These are phyloP conservation scores for Protea cynaroides DNA, from an alignment of 164 flowering plant species.

Conservation along the genomic window DNA sequence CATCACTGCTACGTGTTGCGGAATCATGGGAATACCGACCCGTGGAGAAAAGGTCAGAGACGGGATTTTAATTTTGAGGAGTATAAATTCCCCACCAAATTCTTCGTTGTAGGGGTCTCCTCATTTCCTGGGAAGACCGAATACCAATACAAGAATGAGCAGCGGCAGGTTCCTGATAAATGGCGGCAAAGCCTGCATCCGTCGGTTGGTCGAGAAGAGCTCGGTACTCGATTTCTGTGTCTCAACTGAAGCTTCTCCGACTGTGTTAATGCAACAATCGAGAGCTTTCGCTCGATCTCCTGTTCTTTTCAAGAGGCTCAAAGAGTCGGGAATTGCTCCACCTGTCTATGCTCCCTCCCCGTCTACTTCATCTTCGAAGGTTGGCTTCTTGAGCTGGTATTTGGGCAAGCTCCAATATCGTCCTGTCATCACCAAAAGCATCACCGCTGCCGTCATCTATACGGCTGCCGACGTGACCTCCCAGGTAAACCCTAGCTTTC, in stretches of 20 bases:
- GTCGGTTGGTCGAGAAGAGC: slow-evolving; percentile 3
- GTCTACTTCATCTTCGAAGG: slow-evolving; percentile 18
- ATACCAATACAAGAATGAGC: not conserved
- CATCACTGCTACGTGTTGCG: too few species aligned
- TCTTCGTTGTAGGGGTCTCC: too few species aligned
- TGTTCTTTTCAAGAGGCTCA: slow-evolving; percentile 16
- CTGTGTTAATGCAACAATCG: slow-evolving; percentile 6
- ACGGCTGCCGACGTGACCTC: slow-evolving; percentile 82
- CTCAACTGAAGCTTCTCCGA: not conserved
- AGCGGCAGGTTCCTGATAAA: slow-evolving; percentile 9
- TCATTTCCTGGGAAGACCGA: too few species aligned
- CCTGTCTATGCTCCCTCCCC: slow-evolving; percentile 12
- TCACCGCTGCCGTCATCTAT: slow-evolving; percentile 64
- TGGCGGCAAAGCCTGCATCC: slow-evolving; percentile 8
- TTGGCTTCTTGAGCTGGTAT: slow-evolving; percentile 68
- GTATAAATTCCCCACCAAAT: too few species aligned
- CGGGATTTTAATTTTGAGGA: too few species aligned
- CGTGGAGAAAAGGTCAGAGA: too few species aligned
- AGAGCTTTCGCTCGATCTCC: slow-evolving; percentile 23
- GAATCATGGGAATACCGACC: too few species aligned
- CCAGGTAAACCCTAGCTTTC: slow-evolving; percentile 43
- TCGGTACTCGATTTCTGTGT: not conserved
- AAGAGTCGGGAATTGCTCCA: slow-evolving; percentile 16
- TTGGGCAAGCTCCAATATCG: slow-evolving; percentile 60
- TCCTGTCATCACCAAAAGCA: slow-evolving; percentile 71